Evolutionary conservation across 2,329 filamentous ascomycete species (phyloP), one percentile per base, ranked within the genome.

Genomic region (Didymella segeticola): DNA sequence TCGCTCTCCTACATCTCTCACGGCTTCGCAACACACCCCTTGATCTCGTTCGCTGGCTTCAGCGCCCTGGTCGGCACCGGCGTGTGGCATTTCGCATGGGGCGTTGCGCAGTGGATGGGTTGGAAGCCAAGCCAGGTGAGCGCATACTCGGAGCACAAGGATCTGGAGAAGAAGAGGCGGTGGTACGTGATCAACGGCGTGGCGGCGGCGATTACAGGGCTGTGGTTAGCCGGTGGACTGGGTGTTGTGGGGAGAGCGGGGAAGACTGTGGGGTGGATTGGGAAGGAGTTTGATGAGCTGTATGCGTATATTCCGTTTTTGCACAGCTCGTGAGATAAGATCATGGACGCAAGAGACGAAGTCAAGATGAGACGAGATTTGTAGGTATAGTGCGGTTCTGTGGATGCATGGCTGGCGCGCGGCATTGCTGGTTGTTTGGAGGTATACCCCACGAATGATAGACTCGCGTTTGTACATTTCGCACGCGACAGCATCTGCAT

Each of bases 211-310:
- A 72, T 88, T 2, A 82, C 86, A 7, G 82, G 77, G 0, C 49
- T 92, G n/a, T 97, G 93, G 93, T 85, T 93, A 45, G 86, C 87
- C 0, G 93, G 93, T 3, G 89, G 90, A 0, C 73, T 97, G 27
- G 91, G 89, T 0, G 80, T 96, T 14, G 86, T 96, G 8, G 91
- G 88, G 2, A 81, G 84, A 57, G 89, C 83, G 1, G 92, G 91
- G 0, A 74, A 79, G 56, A 86, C 85, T 1, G 78, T 83, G 4
- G 91, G 91, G 0, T 97, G 92, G 91, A 81, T 96, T 48, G 91
- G 86, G 2, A 88, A 82, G 62, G 82, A 89, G 43, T 96, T 93
- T 75, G 89, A 97, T 77, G 83, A 86, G 43, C 79, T 96, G 60
- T 92, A 87, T 70, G 78, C 74, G 57, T 80, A 79, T 46, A 79